phyloP scores from a whole-genome alignment of 2,329 filamentous ascomycete genomes.

The Conoideocrella luteorostrata region DNA sequence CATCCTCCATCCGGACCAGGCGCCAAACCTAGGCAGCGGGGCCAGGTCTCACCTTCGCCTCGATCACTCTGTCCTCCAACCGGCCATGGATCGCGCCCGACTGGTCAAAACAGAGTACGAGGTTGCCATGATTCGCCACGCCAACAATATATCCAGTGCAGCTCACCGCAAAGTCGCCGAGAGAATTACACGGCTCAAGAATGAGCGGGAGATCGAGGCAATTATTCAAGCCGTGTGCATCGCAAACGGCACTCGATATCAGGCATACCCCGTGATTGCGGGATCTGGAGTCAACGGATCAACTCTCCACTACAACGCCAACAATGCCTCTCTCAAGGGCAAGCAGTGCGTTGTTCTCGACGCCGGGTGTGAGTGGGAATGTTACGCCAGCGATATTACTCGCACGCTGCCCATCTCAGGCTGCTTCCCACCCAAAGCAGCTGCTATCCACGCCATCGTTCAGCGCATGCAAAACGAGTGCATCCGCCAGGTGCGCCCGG shows the following conservation, averaged over 20 bases:
- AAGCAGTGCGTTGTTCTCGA: conserved; percentile 76
- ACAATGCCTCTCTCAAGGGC: conserved; percentile 64
- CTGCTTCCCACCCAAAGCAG: conserved; percentile 59
- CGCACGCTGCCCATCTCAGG: conserved; percentile 76
- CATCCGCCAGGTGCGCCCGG: conserved; percentile 62
- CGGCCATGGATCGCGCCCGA: conserved; percentile 72
- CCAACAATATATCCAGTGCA: conserved; percentile 70
- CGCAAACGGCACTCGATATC: conserved; percentile 62
- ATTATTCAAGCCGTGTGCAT: conserved; percentile 69
- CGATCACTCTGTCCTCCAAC: conserved; percentile 49
- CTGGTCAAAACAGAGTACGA: conserved; percentile 85
- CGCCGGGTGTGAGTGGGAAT: conserved; percentile 76
- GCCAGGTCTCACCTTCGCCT: conserved; percentile 27
- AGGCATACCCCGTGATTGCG: conserved; percentile 86
- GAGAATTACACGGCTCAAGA: conserved; percentile 55
- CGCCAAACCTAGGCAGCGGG: conserved; percentile 14
- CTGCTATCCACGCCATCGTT: conserved; percentile 71
- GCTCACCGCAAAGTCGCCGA: conserved; percentile 71
- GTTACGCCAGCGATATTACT: conserved; percentile 87
- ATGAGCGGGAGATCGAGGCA: conserved; percentile 80
- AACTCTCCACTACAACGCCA: conserved; percentile 79
- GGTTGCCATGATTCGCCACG: conserved; percentile 71
- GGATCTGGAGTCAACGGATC: conserved; percentile 77
- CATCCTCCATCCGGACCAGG: conserved; percentile 43
- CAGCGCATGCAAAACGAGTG: conserved; percentile 73